phyloP scores from a whole-genome alignment of 202 grass and related monocot species.

The Panicum virgatum region DNA sequence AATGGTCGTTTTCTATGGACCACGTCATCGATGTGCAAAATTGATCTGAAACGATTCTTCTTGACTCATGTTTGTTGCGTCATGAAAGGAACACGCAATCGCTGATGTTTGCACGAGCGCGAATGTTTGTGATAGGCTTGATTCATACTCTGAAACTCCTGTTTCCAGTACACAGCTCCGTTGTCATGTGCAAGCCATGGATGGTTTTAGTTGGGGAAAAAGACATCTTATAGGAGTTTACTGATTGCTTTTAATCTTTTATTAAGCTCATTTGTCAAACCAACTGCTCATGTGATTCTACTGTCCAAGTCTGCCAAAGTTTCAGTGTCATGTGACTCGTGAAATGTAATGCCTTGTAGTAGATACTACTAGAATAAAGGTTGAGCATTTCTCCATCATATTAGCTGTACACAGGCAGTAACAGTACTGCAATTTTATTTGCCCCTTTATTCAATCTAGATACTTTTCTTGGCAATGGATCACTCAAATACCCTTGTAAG shows the following conservation, averaged over 20 bases:
- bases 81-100: background rate
- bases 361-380: background rate
- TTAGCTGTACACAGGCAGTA: background rate
- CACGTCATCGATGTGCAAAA: conserved; percentile 5
- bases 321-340: background rate
- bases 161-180: background rate
- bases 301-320: background rate
- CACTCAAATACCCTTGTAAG: conserved; percentile 29
- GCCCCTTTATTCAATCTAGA: background rate
- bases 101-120: background rate
- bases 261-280: background rate
- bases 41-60: background rate
- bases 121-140: background rate
- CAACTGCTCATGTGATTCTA: background rate
- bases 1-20: conserved; percentile 22
- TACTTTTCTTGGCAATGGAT: conserved; percentile 31
- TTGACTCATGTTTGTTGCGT: background rate
- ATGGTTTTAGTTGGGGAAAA: background rate
- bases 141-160: background rate
- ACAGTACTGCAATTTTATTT: conserved; percentile 5
- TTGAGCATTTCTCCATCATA: background rate
- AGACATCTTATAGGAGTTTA: background rate
- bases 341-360: background rate
- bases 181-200: background rate
- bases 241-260: background rate